phyloP scores from a whole-genome alignment of 805 yeast genomes.

The Lipomyces kockii region DNA sequence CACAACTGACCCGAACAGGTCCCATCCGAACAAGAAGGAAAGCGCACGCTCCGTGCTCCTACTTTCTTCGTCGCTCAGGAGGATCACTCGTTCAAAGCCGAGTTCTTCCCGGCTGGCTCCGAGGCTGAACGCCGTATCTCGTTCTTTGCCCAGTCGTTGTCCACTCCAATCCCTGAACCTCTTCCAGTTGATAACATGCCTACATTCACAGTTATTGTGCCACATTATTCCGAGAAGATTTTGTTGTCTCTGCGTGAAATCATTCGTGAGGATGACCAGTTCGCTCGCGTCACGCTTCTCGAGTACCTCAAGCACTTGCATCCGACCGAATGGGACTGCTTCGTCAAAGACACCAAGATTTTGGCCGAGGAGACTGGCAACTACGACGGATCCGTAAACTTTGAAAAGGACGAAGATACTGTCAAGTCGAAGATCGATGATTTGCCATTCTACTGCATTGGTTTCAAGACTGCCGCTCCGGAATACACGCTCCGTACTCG shows the following conservation, averaged over 20 bases:
- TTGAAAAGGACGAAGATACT: slow-evolving; percentile 59
- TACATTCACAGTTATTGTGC: slow-evolving; percentile 93
- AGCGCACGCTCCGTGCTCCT: slow-evolving; percentile 98
- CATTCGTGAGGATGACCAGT: slow-evolving; percentile 96
- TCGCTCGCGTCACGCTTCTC: slow-evolving; percentile 88
- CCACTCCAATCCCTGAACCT: slow-evolving; percentile 99
- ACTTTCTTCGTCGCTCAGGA: slow-evolving; percentile 98
- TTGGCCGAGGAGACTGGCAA: slow-evolving; percentile 93
- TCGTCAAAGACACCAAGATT: slow-evolving; percentile 93
- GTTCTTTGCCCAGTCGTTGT: slow-evolving; percentile 97
- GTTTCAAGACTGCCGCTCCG: slow-evolving; percentile 97
- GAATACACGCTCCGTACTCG: slow-evolving; percentile 95
- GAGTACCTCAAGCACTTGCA: slow-evolving; percentile 94
- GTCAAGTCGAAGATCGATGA: slow-evolving; percentile 88
- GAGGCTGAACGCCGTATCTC: slow-evolving; percentile 99
- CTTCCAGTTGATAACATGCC: slow-evolving; percentile 99
- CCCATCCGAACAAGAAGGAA: slow-evolving; percentile 97
- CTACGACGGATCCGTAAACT: slow-evolving; percentile 44
- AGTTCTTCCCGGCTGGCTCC: slow-evolving; percentile 94
- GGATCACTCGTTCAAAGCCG: slow-evolving; percentile 90
- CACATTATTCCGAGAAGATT: slow-evolving; percentile 95
- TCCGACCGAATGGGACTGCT: slow-evolving; percentile 97
- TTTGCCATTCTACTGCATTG: slow-evolving; percentile 92
- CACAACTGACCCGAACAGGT: slow-evolving; percentile 48
- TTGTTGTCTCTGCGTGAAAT: slow-evolving; percentile 91